These are phyloP conservation scores for Epichloe scottii DNA, from an alignment of 2,329 filamentous ascomycete genomes.

Conservation along the genomic window DNA sequence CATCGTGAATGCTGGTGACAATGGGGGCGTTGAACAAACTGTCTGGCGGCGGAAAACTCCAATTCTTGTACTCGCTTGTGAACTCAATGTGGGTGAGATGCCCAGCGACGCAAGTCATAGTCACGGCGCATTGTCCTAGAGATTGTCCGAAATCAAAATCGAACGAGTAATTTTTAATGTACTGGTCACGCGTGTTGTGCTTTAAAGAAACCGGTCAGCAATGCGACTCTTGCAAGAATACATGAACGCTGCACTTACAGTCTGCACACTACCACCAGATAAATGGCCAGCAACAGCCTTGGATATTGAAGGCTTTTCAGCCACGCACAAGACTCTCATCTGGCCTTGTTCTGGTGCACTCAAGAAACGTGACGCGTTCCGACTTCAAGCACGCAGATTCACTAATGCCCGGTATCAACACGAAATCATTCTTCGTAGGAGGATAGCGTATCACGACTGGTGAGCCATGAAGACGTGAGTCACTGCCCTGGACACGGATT, in stretches of 20 bases:
- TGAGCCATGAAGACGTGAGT: too few species aligned
- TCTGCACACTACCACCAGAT: constrained; percentile 59
- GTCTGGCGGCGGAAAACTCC: constrained; percentile 68
- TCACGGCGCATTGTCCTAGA: constrained; percentile 75
- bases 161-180: constrained; percentile 91
- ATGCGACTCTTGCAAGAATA: background rate
- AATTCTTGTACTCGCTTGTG: constrained; percentile 57
- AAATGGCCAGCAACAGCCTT: constrained; percentile 88
- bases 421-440: background rate
- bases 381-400: background rate
- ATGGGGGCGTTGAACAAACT: constrained; percentile 74
- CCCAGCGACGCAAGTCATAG: constrained; percentile 87
- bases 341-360: background rate
- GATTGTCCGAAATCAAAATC: constrained; percentile 70
- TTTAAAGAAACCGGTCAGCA: constrained; percentile 24
- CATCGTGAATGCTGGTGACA: constrained; percentile 51
- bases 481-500: too few species aligned
- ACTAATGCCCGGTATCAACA: background rate
- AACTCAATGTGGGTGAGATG: constrained; percentile 81
- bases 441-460: too few species aligned
- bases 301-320: constrained; percentile 77
- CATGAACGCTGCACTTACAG: constrained; percentile 37
- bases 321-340: constrained; percentile 44
- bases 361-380: background rate
- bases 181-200: constrained; percentile 59